phyloP scores from a whole-genome alignment of 495 filamentous ascomycete species.

The Xylaria castorea region DNA sequence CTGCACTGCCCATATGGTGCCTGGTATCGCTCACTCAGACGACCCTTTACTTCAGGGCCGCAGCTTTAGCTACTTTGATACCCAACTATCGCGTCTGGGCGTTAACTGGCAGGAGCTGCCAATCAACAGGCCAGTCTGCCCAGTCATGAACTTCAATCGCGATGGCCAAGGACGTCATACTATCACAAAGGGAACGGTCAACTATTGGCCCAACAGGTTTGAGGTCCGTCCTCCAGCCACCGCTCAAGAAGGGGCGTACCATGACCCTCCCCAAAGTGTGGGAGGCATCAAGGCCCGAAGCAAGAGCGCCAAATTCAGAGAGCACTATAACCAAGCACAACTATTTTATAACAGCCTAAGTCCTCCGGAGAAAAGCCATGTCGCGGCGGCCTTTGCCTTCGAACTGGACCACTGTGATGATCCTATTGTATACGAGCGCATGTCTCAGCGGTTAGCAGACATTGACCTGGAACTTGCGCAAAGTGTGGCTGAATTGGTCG shows the following conservation, averaged over 20 bases:
- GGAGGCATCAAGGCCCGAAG: conserved; percentile 74
- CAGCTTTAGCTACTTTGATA: conserved; percentile 89
- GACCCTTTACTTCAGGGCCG: conserved; percentile 84
- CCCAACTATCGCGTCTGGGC: conserved; percentile 81
- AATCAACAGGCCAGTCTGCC: conserved; percentile 78
- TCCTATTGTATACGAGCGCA: conserved; percentile 75
- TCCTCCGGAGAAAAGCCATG: conserved; percentile 71
- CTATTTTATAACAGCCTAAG: conserved; percentile 83
- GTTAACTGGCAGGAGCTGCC: conserved; percentile 87
- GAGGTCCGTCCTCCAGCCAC: conserved; percentile 66
- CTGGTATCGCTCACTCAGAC: conserved; percentile 86
- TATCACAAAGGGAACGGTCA: conserved; percentile 68
- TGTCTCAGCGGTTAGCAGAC: conserved; percentile 71
- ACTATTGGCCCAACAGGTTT: conserved; percentile 90
- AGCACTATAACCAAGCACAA: conserved; percentile 77
- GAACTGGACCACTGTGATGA: conserved; percentile 93
- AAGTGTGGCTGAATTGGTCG: conserved; percentile 71
- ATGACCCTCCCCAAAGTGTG: conserved; percentile 70
- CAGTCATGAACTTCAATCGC: conserved; percentile 80
- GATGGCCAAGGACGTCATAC: conserved; percentile 71
- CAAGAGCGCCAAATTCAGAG: conserved; percentile 78
- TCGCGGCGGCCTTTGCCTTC: conserved; percentile 74
- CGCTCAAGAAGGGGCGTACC: conserved; percentile 67
- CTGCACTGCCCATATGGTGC: conserved; percentile 84
- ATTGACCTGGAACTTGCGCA: conserved; percentile 77